Evolutionary conservation across 306 rosid species (phyloP), one percentile per base, ranked within the genome.

Genomic region (Styphnolobium japonicum): DNA sequence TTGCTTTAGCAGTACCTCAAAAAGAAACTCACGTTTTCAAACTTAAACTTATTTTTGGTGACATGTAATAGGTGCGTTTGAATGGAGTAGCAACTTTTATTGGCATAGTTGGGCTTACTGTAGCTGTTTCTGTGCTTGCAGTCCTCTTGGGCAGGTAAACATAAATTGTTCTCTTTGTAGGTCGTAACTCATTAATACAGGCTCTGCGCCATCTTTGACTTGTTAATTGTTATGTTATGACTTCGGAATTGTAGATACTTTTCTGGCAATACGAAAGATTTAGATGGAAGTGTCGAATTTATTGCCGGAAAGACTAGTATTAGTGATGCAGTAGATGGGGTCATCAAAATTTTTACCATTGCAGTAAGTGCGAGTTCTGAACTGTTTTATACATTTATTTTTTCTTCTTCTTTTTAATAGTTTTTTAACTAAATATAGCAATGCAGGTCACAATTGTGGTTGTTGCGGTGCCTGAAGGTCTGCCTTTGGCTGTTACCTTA

Each of bases 401-500:
- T n/a, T 40, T 58, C 14, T 29, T 56, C 48, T 42, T 25, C 62
- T 45, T 31, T 64, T 6, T 39, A 25, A 11, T 52, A 65, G 65
- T 55, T 75, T 71, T 7, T 42, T 80, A 56, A 62, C 90, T 77
- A 77, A 79, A 65, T 58, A 22, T 81, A 51, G 84, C 79, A 76
- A n/a, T 86, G 71, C 88, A 95, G 99, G 99, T 95, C 67, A 95
- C 98, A 45, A 95, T 95, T 80, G 99, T 95, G 83, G 99, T 95
- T 60, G 99, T 95, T 91, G 97, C 99, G 25, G 99, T 95, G 67
- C 98, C 98, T 45, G 99, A 95, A 86, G 99, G 99, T 77, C 94
- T 95, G 25, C 99, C 99, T 71, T 85, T 95, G 91, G 99, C 99
- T 34, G 99, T 95, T 65, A 95, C 99, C 64, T 87, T 95, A 79